Evolutionary conservation across 495 filamentous ascomycete species (phyloP).

Genomic region (Aspergillus nidulans): DNA sequence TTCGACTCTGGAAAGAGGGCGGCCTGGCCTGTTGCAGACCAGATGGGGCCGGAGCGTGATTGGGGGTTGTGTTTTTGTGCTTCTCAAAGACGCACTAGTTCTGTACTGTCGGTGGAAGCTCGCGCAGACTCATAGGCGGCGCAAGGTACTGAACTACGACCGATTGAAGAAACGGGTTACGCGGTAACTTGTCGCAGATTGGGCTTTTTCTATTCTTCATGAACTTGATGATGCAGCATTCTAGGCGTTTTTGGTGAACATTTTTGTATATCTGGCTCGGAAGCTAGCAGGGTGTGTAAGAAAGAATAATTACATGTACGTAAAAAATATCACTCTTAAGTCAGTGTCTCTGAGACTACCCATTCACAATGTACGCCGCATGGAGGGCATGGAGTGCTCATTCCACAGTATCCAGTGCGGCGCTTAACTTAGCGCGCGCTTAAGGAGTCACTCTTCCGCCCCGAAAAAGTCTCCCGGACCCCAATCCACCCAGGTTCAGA

Average conservation of each 20-base stretch:
- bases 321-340: no score
- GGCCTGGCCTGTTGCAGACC: conserved; percentile 62
- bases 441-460: conserved; percentile 27
- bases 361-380: no score
- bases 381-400: no score
- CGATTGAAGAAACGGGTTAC: conserved; percentile 32
- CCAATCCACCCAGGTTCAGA: neutral
- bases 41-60: conserved; percentile 76
- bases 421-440: conserved; percentile 29
- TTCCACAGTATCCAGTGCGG: neutral
- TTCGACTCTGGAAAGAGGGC: conserved; percentile 31
- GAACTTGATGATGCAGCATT: conserved; percentile 19
- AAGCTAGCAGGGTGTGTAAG: neutral
- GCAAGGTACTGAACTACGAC: conserved; percentile 66
- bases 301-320: neutral
- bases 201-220: neutral
- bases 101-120: conserved; percentile 71
- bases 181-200: conserved; percentile 4
- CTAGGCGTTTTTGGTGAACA: conserved; percentile 9
- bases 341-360: no score
- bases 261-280: neutral
- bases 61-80: conserved; percentile 75
- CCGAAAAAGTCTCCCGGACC: conserved; percentile 14
- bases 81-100: conserved; percentile 69
- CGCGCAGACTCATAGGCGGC: conserved; percentile 61